Percentiles rank a stretch among this genome's conserved stretches.
Evolutionary conservation across 2,329 filamentous ascomycete genomes (phyloP).

Genomic region (Aspergillus tamarii): DNA sequence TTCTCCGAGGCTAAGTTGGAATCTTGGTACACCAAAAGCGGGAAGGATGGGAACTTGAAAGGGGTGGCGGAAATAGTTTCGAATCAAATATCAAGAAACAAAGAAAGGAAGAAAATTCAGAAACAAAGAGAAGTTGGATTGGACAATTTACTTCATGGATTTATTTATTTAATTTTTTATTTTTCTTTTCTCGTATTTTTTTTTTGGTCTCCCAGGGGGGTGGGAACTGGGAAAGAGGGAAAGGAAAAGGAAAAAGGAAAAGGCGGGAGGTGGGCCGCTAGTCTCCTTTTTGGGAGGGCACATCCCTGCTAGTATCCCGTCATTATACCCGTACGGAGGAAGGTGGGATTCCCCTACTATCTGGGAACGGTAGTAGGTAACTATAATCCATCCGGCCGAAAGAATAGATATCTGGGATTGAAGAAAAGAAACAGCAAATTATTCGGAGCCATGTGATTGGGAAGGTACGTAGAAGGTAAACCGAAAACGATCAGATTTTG

Average conservation of each 20-base stretch:
- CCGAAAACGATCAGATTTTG: neutral
- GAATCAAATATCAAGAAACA: neutral
- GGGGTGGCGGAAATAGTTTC: neutral
- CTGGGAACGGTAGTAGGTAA: neutral
- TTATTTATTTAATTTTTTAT: neutral
- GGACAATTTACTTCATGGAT: constrained; percentile 19
- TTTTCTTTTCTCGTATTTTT: too few relatives aligned
- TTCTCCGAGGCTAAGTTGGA: constrained; percentile 18
- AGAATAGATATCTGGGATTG: neutral
- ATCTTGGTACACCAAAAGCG: constrained; percentile 28
- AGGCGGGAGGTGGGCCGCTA: constrained; percentile 5
- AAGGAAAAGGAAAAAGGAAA: constrained; percentile 2
- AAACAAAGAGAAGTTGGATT: neutral
- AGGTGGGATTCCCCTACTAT: constrained; percentile 1
- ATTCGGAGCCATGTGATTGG: neutral
- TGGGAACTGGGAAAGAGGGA: constrained; percentile 3
- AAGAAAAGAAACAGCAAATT: neutral
- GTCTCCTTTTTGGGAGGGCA: constrained; percentile 15
- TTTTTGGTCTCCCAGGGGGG: neutral
- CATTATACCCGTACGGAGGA: neutral
- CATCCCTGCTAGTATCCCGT: constrained; percentile 8
- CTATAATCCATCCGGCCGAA: constrained; percentile 6
- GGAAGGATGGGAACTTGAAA: constrained; percentile 18
- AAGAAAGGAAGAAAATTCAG: neutral
- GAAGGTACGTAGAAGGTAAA: neutral